Evolutionary conservation across 768 basidiomycete genomes (phyloP).

Genomic region (Strobilomyces confusus): DNA sequence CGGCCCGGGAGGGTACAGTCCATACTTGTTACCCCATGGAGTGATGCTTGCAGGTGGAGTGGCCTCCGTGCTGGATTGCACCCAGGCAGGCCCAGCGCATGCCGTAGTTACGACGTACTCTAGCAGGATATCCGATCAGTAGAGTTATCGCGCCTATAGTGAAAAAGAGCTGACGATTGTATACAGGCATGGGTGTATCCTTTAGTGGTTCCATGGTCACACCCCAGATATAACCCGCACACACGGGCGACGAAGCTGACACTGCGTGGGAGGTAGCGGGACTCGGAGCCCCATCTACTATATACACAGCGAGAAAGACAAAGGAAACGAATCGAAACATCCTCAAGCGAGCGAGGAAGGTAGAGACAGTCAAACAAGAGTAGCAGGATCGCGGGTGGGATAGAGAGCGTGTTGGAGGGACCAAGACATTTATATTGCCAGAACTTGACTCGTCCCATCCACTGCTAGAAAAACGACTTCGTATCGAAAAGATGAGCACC

Average conservation of each 20-base stretch:
- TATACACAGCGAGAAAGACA: constrained; percentile 1
- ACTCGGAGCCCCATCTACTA: background rate
- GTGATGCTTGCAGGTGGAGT: constrained; percentile 12
- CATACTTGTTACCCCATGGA: constrained; percentile 11
- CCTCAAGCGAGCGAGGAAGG: background rate
- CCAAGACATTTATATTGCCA: constrained; percentile 12
- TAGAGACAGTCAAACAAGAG: background rate
- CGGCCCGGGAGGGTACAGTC: background rate
- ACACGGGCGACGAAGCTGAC: background rate
- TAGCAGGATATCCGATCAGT: background rate
- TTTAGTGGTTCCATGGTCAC: constrained; percentile 10
- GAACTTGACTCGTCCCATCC: background rate
- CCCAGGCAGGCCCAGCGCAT: constrained; percentile 18
- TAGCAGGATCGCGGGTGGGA: background rate
- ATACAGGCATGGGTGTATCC: constrained; percentile 6
- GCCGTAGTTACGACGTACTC: constrained; percentile 8
- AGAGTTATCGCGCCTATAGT: background rate
- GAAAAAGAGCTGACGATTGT: constrained; percentile 11
- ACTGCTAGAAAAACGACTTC: background rate
- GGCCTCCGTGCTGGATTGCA: constrained; percentile 14
- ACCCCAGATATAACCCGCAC: constrained; percentile 14
- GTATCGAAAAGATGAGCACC: background rate
- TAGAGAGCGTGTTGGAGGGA: background rate
- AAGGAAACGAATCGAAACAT: constrained; percentile 4
- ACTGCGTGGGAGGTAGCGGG: background rate